Evolutionary conservation across 2,329 filamentous ascomycete species (phyloP).

Genomic region (Trichoderma sp.): DNA sequence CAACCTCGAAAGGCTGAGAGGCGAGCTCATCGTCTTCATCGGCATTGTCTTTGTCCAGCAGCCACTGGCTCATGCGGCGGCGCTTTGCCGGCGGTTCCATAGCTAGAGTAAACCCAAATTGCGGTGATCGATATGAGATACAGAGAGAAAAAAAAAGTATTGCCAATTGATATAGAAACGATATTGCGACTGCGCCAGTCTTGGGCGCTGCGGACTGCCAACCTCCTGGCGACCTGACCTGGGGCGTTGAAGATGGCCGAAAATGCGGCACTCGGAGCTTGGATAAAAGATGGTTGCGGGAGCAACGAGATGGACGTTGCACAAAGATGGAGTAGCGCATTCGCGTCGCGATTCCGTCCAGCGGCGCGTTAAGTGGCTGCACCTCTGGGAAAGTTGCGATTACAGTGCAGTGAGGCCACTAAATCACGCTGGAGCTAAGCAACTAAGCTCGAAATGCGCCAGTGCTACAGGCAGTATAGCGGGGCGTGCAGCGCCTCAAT

Average conservation of each 20-base stretch:
- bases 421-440: background rate
- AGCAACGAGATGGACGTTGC: slow-evolving; percentile 9
- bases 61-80: slow-evolving; percentile 49
- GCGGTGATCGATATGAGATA: background rate
- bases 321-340: background rate
- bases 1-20: slow-evolving; percentile 46
- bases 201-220: background rate
- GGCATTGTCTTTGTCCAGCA: slow-evolving; percentile 31
- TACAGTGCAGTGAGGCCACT: background rate
- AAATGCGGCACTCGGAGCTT: slow-evolving; percentile 9
- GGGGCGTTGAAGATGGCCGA: background rate
- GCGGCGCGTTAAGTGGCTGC: slow-evolving; percentile 23
- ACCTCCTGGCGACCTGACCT: background rate
- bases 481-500: background rate
- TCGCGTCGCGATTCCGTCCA: slow-evolving; percentile 20
- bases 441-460: background rate
- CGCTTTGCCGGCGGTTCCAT: slow-evolving; percentile 63
- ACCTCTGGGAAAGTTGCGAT: background rate
- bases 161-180: slow-evolving; percentile 2
- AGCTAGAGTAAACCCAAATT: slow-evolving; percentile 6
- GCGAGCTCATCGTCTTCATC: slow-evolving; percentile 47
- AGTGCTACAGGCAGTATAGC: background rate
- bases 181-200: background rate
- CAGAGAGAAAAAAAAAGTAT: background rate
- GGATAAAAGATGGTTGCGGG: slow-evolving; percentile 12